Evolutionary conservation across 1,284 basidiomycete genomes (phyloP), one percentile per base, ranked within the genome.

Genomic region (Salmacisia buchloeana): DNA sequence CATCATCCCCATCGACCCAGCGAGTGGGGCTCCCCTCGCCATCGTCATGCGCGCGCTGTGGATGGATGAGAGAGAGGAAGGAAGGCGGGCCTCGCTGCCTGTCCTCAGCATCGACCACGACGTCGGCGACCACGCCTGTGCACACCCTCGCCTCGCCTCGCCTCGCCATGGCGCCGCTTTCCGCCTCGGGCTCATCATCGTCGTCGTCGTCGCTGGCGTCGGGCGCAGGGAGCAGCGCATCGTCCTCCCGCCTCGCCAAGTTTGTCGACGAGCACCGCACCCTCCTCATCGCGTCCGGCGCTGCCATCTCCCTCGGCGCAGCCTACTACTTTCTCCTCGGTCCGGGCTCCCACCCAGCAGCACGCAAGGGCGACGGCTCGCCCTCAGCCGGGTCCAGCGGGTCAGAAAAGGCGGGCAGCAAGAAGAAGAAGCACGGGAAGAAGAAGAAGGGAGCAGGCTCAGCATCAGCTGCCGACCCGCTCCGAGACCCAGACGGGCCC

Each of bases 241-340:
- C 54, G 12, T 49, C 38, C 63, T 29, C 49, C 59, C 12, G 18
- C 57, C 21, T 31, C 63, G 35, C 35, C 61, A 29, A 46, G 61
- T 60, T 79, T 73, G 75, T 75, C 46, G 71, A 79, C 45, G 74
- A 77, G 61, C 75, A 79, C 64, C 68, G 70, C 43, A 67, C 65
- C 5, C 67, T 77, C 52, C 75, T 75, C 56, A 68, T 74, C 59
- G 72, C 71, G 1, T 60, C 77, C 9, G 76, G 69, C 15, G 70
- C 74, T 31, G 74, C 72, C 23, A 74, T 69, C 21, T 65, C 61
- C 2, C 68, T 61, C 9, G 68, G 64, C n/a, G 73, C 71, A 18
- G 70, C 66, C 29, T 77, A 77, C 64, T 77, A 74, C 68, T 63
- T 71, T 61, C 69, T 66, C 31, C n/a, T 34, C 54, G 60, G 60